Base-by-base conservation (phyloP, 2,329 filamentous ascomycete genomes). In the Curvularia eragrostidis region DNA sequence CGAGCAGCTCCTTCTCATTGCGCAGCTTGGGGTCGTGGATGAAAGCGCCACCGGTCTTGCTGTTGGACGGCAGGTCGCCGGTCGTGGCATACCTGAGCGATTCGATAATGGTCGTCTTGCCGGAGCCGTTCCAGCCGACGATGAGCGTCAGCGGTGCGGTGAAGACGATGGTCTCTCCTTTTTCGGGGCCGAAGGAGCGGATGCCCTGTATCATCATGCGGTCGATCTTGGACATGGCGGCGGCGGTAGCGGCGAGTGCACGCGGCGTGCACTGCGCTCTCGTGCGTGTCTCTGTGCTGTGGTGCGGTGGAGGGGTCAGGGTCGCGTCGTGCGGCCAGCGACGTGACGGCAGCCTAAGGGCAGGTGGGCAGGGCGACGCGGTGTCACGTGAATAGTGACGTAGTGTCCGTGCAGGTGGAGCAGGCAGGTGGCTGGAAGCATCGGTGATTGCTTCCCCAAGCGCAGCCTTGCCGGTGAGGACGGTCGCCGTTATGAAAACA, bases 21-120 rank as follows among this genome's bases (percentile, higher is more conserved):
- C 86, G 87, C 48, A 97, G 83, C 85, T 95, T 95, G n/a, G 95
- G 95, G 70, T 99, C 95, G 75, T 99, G 94, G 62, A 99, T 92
- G 75, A 98, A 99, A 48, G 94, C 93, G 30, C 93, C 93, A 26
- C 90, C 90, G 67, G 89, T 90, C 80, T 85, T 87, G 73, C 89
- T 93, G 81, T 97, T 97, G 30, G 95, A 92, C 1, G 95, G 95
- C 47, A 96, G 85, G 71, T 96, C 91, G 55, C 95, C 96, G 7
- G 93, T 97, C 18, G 96, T 97, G 51, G 91, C 93, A 87, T 97
- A 99, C 75, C 97, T 97, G 72, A 99, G 89, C 75, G 93, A 96
- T 78, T 99, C 95, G 78, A 99, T 99, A 73, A 99, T 97, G 56
- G 95, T 98, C 9, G 95, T 99, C 81, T 99, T 99, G 61, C 95